Conservation (phyloP, 805 yeast genomes). For the Ogataea ganodermae region DNA sequence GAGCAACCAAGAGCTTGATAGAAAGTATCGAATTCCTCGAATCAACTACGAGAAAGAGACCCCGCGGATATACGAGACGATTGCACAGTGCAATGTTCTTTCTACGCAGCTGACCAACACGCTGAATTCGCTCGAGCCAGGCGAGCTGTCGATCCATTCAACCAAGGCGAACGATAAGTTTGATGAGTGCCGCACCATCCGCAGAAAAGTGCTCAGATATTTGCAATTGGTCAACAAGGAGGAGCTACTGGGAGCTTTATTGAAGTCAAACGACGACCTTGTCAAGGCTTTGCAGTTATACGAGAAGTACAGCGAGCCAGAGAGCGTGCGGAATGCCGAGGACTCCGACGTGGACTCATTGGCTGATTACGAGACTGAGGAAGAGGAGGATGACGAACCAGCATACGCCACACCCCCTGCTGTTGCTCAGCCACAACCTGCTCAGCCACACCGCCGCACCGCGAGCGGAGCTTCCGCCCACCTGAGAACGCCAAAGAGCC, state of each 20-base stretch:
- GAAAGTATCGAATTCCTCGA: conserved; percentile 61
- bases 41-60: conserved; percentile 70
- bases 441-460: conserved; percentile 1
- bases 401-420: conserved; percentile 2
- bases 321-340: conserved; percentile 45
- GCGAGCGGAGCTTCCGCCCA: neutral
- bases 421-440: conserved; percentile 1
- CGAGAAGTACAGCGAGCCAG: conserved; percentile 55
- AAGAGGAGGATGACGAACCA: conserved; percentile 18
- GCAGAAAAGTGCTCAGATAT: conserved; percentile 79
- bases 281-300: conserved; percentile 70
- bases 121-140: conserved; percentile 45
- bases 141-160: conserved; percentile 64
- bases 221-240: conserved; percentile 83
- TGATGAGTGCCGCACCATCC: conserved; percentile 69
- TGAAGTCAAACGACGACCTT: conserved; percentile 88
- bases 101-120: conserved; percentile 71
- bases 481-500: conserved; percentile 12
- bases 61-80: conserved; percentile 64
- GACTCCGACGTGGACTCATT: conserved; percentile 43
- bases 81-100: conserved; percentile 75
- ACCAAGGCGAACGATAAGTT: conserved; percentile 62
- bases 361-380: conserved; percentile 39
- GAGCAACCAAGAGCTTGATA: conserved; percentile 42
- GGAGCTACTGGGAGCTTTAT: conserved; percentile 82